These are phyloP conservation scores for Syzygium oleosum DNA, from an alignment of 345 rosid genomes.

Conservation along the genomic window DNA sequence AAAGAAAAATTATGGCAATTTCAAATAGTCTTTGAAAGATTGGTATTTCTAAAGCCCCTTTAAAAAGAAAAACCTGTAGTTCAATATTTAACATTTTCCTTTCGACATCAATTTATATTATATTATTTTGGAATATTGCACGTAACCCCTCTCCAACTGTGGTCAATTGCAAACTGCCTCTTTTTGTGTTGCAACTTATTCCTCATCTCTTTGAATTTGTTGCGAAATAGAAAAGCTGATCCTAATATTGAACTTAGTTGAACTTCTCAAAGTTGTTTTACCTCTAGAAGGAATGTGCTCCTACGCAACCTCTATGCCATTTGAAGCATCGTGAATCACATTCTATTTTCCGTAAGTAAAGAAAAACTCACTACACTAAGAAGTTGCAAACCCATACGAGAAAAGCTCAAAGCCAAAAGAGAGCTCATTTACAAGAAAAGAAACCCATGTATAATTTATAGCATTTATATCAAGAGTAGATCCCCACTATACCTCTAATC, in stretches of 20 bases:
- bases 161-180: background rate
- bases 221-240: background rate
- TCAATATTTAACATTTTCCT: background rate
- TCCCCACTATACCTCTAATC: background rate
- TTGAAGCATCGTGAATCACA: background rate
- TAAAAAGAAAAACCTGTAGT: background rate
- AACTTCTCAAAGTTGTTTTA: background rate
- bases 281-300: background rate
- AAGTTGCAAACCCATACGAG: background rate
- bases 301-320: background rate
- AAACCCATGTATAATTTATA: background rate
- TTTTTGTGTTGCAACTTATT: background rate
- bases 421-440: background rate
- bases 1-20: background rate
- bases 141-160: background rate
- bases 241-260: background rate
- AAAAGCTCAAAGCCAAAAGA: background rate
- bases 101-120: background rate
- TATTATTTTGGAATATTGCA: background rate
- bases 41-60: background rate
- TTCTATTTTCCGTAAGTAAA: background rate
- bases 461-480: rapidly evolving
- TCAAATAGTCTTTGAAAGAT: background rate
- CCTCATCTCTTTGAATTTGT: background rate
- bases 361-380: background rate